Evolutionary conservation across 164 flowering plant genomes (phyloP).

Genomic region (Liriodendron chinense): DNA sequence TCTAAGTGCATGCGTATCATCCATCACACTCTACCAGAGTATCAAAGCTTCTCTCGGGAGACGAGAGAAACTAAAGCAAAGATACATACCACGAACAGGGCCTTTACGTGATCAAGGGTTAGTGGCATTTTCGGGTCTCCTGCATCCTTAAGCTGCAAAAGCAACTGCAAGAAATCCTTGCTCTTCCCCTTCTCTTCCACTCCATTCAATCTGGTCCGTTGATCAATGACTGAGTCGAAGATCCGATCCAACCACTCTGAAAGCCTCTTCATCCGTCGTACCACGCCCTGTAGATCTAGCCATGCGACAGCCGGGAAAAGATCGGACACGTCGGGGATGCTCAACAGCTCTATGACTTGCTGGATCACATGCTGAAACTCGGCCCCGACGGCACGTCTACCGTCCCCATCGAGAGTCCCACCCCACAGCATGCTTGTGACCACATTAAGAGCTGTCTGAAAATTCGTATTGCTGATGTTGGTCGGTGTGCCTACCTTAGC

Average conservation of each 20-base stretch:
- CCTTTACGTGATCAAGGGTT: slow-evolving; percentile 32
- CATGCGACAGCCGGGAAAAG: slow-evolving; percentile 26
- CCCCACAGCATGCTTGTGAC: slow-evolving; percentile 55
- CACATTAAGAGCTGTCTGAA: slow-evolving; percentile 35
- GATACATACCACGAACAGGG: slow-evolving; percentile 30
- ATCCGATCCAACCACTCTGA: slow-evolving; percentile 5
- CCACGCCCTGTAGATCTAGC: slow-evolving; percentile 32
- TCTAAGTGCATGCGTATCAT: too few relatives aligned
- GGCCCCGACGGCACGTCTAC: slow-evolving; percentile 6
- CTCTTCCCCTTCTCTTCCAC: not conserved
- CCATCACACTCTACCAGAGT: too few relatives aligned
- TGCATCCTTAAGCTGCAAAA: slow-evolving; percentile 32
- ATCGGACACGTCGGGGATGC: slow-evolving; percentile 28
- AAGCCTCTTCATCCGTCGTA: slow-evolving; percentile 8
- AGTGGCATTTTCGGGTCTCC: slow-evolving; percentile 31
- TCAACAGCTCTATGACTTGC: not conserved
- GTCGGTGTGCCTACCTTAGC: slow-evolving; percentile 25
- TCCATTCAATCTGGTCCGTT: not conserved
- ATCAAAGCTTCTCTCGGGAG: not conserved
- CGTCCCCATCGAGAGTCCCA: slow-evolving; percentile 30
- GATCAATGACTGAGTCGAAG: slow-evolving; percentile 15
- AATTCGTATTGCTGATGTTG: slow-evolving; percentile 38
- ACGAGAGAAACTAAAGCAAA: not conserved
- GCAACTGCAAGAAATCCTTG: slow-evolving; percentile 34
- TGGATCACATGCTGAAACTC: slow-evolving; percentile 8